A percentile compares a stretch with the other conserved stretches of the same genome.
Conservation (phyloP, 1,139 yeast species). For the Suhomyces guaymorum region DNA sequence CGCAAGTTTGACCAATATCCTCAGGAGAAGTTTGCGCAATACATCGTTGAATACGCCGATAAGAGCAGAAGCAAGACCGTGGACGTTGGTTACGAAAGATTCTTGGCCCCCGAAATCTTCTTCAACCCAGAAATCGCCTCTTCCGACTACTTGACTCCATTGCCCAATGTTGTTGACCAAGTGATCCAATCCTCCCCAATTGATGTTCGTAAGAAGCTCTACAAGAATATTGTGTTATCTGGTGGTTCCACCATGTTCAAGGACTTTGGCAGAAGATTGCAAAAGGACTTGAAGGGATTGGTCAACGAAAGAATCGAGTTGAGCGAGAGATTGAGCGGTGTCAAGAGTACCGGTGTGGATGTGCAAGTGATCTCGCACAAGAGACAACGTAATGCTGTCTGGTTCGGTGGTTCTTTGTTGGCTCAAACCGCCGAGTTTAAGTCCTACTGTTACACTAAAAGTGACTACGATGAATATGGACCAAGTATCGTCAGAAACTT, state of each 20-base stretch:
- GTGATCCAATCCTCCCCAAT: constrained; percentile 95
- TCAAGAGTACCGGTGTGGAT: constrained; percentile 91
- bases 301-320: constrained; percentile 86
- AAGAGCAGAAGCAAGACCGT: constrained; percentile 68
- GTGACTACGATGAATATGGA: constrained; percentile 96
- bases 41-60: constrained; percentile 78
- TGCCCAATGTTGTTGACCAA: constrained; percentile 91
- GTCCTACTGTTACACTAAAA: constrained; percentile 94
- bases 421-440: constrained; percentile 97
- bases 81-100: constrained; percentile 96
- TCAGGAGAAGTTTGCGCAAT: constrained; percentile 85
- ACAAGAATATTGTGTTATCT: constrained; percentile 89
- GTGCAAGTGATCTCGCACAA: constrained; percentile 97
- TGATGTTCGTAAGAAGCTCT: constrained; percentile 95
- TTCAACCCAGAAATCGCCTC: constrained; percentile 97
- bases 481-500: constrained; percentile 97
- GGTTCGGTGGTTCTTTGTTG: constrained; percentile 97
- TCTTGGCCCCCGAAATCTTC: constrained; percentile 97
- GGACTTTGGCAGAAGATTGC: constrained; percentile 95
- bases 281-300: constrained; percentile 84
- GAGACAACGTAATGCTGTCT: constrained; percentile 97
- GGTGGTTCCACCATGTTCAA: constrained; percentile 99
- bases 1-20: constrained; percentile 93
- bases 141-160: constrained; percentile 91
- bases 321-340: constrained; percentile 78